A percentile compares a stretch with the other conserved stretches of the same genome.
Conservation (phyloP, 305 asterid species). For the Fraxinus albicans region DNA sequence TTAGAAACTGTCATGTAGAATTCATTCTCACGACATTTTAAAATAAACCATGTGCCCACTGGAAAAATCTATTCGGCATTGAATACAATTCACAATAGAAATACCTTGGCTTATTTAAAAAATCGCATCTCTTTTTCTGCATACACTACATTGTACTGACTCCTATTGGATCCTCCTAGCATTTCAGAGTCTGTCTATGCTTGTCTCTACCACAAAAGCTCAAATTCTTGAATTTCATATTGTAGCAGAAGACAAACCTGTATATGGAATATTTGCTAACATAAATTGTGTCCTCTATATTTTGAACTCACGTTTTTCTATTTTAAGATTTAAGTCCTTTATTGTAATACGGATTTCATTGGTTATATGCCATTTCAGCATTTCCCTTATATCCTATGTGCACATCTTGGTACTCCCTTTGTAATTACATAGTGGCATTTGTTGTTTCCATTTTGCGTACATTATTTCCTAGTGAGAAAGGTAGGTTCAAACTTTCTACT, state of each 20-base stretch:
- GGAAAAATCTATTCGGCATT: not conserved
- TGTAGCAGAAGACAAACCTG: not conserved
- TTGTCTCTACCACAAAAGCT: not conserved
- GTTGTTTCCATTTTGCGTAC: not conserved
- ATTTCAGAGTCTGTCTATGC: not conserved
- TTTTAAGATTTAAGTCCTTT: constrained; percentile 5
- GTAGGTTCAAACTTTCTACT: not conserved
- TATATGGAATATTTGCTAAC: not conserved
- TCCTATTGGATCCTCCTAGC: not conserved
- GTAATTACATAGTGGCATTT: not conserved
- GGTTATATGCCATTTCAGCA: not conserved
- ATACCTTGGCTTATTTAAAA: not conserved
- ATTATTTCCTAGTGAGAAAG: constrained; percentile 19
- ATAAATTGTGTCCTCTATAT: not conserved
- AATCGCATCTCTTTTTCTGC: not conserved
- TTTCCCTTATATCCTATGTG: not conserved
- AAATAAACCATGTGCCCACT: not conserved
- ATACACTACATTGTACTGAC: not conserved
- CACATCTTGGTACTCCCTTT: constrained; percentile 10
- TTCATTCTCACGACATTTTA: not conserved
- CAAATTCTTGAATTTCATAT: not conserved
- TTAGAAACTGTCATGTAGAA: not conserved
- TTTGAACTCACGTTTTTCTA: not conserved
- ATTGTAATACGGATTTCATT: constrained; percentile 14
- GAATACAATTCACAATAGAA: not conserved